Evolutionary conservation across 2,329 filamentous ascomycete genomes (phyloP).

Genomic region (Sphaerulina populicola): DNA sequence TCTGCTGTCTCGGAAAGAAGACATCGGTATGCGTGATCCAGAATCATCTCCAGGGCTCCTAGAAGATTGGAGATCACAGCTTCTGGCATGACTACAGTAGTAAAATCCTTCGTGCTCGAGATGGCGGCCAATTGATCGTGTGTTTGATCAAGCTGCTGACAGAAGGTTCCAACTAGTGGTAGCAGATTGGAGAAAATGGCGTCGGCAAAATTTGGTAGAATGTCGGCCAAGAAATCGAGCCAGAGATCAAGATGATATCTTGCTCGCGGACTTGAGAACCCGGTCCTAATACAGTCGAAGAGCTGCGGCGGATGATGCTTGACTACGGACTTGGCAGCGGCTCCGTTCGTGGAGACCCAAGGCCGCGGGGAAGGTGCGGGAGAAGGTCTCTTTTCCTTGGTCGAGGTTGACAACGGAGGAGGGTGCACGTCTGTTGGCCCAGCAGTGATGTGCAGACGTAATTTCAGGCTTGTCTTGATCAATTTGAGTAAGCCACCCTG

Average conservation of each 20-base stretch:
- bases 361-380: conserved; percentile 4
- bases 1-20: conserved; percentile 67
- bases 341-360: neutral
- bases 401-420: neutral
- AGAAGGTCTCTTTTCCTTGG: conserved; percentile 4
- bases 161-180: conserved; percentile 83
- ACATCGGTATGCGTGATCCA: conserved; percentile 78
- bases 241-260: conserved; percentile 80
- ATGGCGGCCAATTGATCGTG: conserved; percentile 63
- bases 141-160: conserved; percentile 62
- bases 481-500: conserved; percentile 60
- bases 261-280: conserved; percentile 65
- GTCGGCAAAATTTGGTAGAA: conserved; percentile 73
- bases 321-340: neutral
- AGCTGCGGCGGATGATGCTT: conserved; percentile 51
- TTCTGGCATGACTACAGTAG: conserved; percentile 20
- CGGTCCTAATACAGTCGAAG: conserved; percentile 76
- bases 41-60: conserved; percentile 84
- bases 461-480: conserved; percentile 64
- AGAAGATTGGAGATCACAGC: conserved; percentile 46
- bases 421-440: neutral
- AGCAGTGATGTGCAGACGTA: conserved; percentile 32
- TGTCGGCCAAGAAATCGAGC: conserved; percentile 76
- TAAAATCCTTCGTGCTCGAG: conserved; percentile 39
- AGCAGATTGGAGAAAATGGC: conserved; percentile 85